Evolutionary conservation across 108 stramenopile genomes (phyloP), one percentile per base, ranked within the genome.

Genomic region (Nitzschia sp.): DNA sequence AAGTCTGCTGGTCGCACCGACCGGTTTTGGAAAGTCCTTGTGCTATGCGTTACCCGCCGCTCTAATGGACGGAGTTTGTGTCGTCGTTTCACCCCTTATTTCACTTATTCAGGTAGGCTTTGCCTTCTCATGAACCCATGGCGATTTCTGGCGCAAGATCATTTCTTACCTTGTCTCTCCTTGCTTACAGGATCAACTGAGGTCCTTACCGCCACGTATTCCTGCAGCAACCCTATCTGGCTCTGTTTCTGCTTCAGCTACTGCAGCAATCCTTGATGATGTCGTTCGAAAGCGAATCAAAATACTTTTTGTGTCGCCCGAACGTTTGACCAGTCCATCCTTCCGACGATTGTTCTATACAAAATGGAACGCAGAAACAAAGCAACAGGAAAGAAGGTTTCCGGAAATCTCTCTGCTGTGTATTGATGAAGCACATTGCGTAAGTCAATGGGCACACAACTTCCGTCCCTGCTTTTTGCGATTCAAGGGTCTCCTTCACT

Each of bases 1-100:
- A 54, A 90, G 91, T 54, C 81, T 97, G 13, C 69, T 98, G 28
- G 96, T 99, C 25, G 94, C 96, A 31, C 94, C 98, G 1, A 99
- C 99, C n/a, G 99, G 99, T 4, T 88, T 85, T 28, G 99, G 99
- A 32, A 99, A 99, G 76, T 91, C 89, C 21, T 75, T 99, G 34
- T 96, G 95, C 74, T 99, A 97, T 71, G 96, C 97, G 15, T 79
- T 99, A 19, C 97, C 99, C 1, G 96, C 98, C 17, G 71, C 88
- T 26, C 66, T 98, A 8, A 71, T 92, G 78, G 82, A 86, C 45
- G 98, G 99, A 16, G 75, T 98, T 8, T 93, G 95, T 46, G 75
- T 99, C 13, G 99, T 99, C 2, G 92, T 99, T 29, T 94, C 94
- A 2, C 99, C 99, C 2, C 78, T 99, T 63, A 84, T 99, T 23